Evolutionary conservation across 352 stramenopile species (phyloP).

Genomic region (Poterioochromonas sp.): DNA sequence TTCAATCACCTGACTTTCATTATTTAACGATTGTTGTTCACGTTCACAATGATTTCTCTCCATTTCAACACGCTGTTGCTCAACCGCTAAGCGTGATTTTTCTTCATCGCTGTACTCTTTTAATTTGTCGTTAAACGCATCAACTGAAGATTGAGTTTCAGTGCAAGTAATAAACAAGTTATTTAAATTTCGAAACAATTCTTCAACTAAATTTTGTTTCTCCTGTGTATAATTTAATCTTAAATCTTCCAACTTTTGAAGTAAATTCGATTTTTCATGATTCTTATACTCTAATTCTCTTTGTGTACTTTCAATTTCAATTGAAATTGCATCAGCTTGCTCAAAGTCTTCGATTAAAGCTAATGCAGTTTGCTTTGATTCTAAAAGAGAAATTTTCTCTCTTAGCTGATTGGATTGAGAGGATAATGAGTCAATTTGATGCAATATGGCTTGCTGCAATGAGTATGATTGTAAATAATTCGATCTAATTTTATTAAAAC

Average conservation of each 20-base stretch:
- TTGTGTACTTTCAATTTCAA: neutral
- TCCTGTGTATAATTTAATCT: neutral
- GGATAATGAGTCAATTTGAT: neutral
- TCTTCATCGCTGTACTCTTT: neutral
- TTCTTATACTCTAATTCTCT: neutral
- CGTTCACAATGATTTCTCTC: neutral
- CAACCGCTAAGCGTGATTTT: neutral
- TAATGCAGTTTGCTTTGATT: neutral
- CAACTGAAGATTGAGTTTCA: neutral
- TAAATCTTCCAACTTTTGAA: neutral
- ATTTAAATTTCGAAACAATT: neutral
- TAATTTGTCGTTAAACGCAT: neutral
- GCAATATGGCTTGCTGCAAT: neutral
- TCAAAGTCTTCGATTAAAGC: slow-evolving; percentile 24
- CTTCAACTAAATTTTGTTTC: neutral
- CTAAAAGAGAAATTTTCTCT: neutral
- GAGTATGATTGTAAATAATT: neutral
- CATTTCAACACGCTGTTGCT: slow-evolving; percentile 10
- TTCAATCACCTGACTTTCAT: neutral
- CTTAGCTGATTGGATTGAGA: neutral
- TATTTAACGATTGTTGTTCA: neutral
- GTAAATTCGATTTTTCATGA: neutral
- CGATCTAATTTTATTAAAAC: too few species aligned
- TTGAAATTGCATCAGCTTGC: neutral
- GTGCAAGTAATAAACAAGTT: neutral